phyloP scores from a whole-genome alignment of 2,329 filamentous ascomycete genomes.

The Penicillium olsonii region DNA sequence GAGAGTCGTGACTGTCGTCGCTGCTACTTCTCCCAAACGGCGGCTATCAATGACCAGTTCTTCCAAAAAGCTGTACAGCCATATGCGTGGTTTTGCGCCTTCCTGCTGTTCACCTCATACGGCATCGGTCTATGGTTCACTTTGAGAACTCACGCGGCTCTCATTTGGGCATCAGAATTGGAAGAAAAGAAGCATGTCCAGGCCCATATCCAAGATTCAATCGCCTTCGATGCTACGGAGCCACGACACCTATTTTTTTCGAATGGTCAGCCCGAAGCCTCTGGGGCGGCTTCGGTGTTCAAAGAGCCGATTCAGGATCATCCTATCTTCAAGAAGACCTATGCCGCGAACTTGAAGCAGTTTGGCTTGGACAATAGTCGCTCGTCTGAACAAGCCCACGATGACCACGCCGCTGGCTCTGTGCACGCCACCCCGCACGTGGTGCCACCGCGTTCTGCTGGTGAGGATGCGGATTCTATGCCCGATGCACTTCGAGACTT shows the following conservation, averaged over 20 bases:
- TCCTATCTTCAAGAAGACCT: slow-evolving; percentile 86
- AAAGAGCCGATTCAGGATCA: slow-evolving; percentile 78
- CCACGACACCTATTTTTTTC: slow-evolving; percentile 34
- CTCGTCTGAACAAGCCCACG: slow-evolving; percentile 36
- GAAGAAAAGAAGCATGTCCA: slow-evolving; percentile 67
- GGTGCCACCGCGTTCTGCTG: slow-evolving; percentile 68
- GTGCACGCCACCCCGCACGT: slow-evolving; percentile 61
- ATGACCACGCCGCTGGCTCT: slow-evolving; percentile 22
- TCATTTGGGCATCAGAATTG: slow-evolving; percentile 89
- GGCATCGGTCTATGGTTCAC: slow-evolving; percentile 95
- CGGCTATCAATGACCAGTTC: slow-evolving; percentile 82
- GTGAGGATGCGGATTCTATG: slow-evolving; percentile 39
- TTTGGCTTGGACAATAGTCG: slow-evolving; percentile 67
- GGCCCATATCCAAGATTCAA: slow-evolving; percentile 27
- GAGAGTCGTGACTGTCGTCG: slow-evolving; percentile 72
- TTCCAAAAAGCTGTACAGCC: slow-evolving; percentile 88
- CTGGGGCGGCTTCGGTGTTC: slow-evolving; percentile 49
- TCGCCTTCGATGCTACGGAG: slow-evolving; percentile 27
- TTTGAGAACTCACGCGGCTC: slow-evolving; percentile 88
- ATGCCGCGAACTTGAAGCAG: slow-evolving; percentile 86
- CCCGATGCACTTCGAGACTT: slow-evolving; percentile 60
- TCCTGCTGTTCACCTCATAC: slow-evolving; percentile 87
- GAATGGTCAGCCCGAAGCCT: slow-evolving; percentile 31
- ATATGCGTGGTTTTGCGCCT: slow-evolving; percentile 86
- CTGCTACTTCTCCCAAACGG: slow-evolving; percentile 89